phyloP scores from a whole-genome alignment of 177 flowering plant species.

The Telopea speciosissima region DNA sequence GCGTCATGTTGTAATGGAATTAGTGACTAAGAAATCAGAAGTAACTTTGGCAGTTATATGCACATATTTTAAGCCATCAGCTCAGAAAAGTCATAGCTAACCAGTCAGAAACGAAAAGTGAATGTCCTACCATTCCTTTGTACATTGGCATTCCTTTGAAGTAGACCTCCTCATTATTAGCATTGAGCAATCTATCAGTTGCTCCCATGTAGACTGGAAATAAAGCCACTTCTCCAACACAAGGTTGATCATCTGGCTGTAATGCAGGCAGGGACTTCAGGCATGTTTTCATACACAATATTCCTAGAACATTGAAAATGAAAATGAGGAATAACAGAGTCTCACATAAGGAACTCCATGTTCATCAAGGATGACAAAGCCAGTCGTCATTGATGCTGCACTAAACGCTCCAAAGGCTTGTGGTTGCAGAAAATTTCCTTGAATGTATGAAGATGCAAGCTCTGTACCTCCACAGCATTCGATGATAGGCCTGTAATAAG shows the following conservation, averaged over 20 bases:
- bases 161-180: slow-evolving; percentile 87
- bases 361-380: slow-evolving; percentile 79
- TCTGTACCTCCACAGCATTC: slow-evolving; percentile 98
- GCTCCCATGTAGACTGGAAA: slow-evolving; percentile 77
- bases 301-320: not conserved
- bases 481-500: slow-evolving; percentile 67
- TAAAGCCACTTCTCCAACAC: slow-evolving; percentile 84
- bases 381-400: slow-evolving; percentile 63
- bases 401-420: slow-evolving; percentile 95
- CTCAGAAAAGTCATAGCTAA: not conserved
- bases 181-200: slow-evolving; percentile 75
- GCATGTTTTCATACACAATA: not conserved
- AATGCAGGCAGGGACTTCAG: not conserved
- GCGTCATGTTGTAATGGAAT: not conserved
- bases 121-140: slow-evolving; percentile 65
- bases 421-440: slow-evolving; percentile 68
- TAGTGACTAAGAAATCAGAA: too few relatives aligned
- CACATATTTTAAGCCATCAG: not conserved
- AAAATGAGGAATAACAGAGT: slow-evolving; percentile 2
- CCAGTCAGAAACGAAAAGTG: not conserved
- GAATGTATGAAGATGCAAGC: slow-evolving; percentile 70
- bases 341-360: slow-evolving; percentile 79
- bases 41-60: not conserved
- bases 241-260: slow-evolving; percentile 84
- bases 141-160: slow-evolving; percentile 89